Conservation (phyloP, 345 rosid species). For the Linum tenue region DNA sequence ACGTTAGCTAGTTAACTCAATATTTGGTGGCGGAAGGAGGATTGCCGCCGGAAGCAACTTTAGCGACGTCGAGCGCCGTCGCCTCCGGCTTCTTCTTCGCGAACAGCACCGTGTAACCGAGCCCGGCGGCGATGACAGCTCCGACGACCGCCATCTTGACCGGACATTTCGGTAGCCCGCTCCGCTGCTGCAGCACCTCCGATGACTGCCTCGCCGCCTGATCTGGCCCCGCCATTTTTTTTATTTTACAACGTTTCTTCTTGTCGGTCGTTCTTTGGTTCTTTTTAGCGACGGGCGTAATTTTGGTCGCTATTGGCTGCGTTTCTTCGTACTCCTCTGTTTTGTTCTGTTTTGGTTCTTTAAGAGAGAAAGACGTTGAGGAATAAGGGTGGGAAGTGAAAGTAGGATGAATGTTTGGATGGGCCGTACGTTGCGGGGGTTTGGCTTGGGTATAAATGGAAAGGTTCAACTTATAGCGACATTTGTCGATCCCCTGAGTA, state of each 20-base stretch:
- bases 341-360: no score
- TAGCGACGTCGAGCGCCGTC: constrained; percentile 61
- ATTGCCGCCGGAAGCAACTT: constrained; percentile 39
- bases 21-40: constrained; percentile 8
- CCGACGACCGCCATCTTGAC: constrained; percentile 32
- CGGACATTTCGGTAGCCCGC: constrained; percentile 24
- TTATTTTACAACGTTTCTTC: background rate
- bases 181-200: constrained; percentile 30
- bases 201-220: constrained; percentile 24
- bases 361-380: no score
- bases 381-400: no score
- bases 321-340: no score
- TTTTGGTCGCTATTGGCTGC: no score
- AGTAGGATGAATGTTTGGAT: no score
- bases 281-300: background rate
- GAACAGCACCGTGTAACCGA: constrained; percentile 46
- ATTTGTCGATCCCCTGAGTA: no score
- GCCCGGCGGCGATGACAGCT: constrained; percentile 20
- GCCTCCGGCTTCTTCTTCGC: constrained; percentile 51
- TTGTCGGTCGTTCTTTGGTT: background rate
- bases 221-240: constrained; percentile 26
- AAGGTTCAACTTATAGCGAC: no score
- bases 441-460: no score
- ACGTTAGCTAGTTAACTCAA: background rate
- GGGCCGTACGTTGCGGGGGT: no score